Base-by-base conservation (phyloP, 768 basidiomycete species). In the Auriscalpium vulgare region DNA sequence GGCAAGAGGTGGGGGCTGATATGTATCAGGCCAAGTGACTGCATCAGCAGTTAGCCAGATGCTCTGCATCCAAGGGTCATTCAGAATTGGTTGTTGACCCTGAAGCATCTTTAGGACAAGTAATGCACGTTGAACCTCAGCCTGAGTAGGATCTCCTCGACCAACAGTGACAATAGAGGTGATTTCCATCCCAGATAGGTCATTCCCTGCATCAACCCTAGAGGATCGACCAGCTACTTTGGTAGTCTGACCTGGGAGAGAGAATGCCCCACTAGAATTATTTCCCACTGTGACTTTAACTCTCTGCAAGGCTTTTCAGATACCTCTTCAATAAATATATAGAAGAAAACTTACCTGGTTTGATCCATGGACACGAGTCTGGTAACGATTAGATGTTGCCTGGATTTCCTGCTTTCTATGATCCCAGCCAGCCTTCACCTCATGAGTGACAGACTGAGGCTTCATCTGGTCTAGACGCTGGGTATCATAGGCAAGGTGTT, bases 141-240 rank as follows among this genome's bases (percentile, higher is more conserved):
- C 85, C 19, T 62, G 65, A 4, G 87, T 89, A 1, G 78, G 79
- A 40, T 71, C 76, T 43, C 78, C 83, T 37, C 73, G 75, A 0
- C 84, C 85, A 59, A 74, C 72, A 9, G 84, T 74, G 21, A 69
- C 76, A 21, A 88, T 71, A 8, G 65, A 66, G 0, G 63, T 53
- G 35, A 70, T 68, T 1, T 1, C 40, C 65, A 70, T 67, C 56
- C 73, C 63, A 68, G 66, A 54, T 51, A 74, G 55, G 53, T 62
- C 43, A 58, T 59, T 65, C 13, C 45, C 29, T 29, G 65, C 58
- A 16, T 59, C 54, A 3, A 77, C 38, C 11, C 19, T 36, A 35
- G 70, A 67, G 48, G 19, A 19, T 4, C 57, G 56, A 36, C 69
- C 60, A 0, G 1, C 9, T 17, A 65, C 51, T 9, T 37, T n/a